phyloP scores from a whole-genome alignment of 1,284 basidiomycete genomes.

The Leccinum fuscescens region DNA sequence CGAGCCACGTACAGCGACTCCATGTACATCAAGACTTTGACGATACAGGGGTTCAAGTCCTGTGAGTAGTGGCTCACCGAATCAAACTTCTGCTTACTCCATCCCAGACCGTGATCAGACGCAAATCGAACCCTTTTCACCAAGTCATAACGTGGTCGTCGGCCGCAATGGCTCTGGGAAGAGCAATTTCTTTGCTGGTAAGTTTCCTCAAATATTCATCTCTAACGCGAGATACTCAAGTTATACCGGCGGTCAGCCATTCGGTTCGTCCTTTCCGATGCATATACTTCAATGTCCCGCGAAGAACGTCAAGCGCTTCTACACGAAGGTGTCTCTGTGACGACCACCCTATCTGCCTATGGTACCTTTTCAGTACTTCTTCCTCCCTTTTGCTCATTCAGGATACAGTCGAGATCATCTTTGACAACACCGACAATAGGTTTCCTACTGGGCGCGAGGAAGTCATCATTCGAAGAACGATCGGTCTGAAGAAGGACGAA shows the following conservation, averaged over 20 bases:
- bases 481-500: slow-evolving; percentile 98
- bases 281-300: slow-evolving; percentile 92
- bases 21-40: slow-evolving; percentile 90
- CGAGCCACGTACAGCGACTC: not conserved
- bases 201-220: not conserved
- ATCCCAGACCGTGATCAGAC: slow-evolving; percentile 74
- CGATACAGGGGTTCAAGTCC: slow-evolving; percentile 96
- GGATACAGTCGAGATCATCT: slow-evolving; percentile 72
- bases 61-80: slow-evolving; percentile 48
- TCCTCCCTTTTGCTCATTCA: slow-evolving; percentile 17
- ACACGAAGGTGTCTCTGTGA: slow-evolving; percentile 89
- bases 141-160: slow-evolving; percentile 91
- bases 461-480: slow-evolving; percentile 86
- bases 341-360: slow-evolving; percentile 90
- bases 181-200: slow-evolving; percentile 94
- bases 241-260: slow-evolving; percentile 59
- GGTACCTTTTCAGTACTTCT: slow-evolving; percentile 47
- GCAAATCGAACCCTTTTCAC: slow-evolving; percentile 78
- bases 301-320: slow-evolving; percentile 92
- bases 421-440: slow-evolving; percentile 87
- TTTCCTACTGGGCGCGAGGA: slow-evolving; percentile 89
- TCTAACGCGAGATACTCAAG: slow-evolving; percentile 7
- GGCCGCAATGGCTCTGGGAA: slow-evolving; percentile 95
- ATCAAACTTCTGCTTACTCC: slow-evolving; percentile 3
- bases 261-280: slow-evolving; percentile 96